A percentile compares a stretch with the other conserved stretches of the same genome.
Conservation (phyloP, 352 stramenopile genomes). For the Phytophthora nicotianae region DNA sequence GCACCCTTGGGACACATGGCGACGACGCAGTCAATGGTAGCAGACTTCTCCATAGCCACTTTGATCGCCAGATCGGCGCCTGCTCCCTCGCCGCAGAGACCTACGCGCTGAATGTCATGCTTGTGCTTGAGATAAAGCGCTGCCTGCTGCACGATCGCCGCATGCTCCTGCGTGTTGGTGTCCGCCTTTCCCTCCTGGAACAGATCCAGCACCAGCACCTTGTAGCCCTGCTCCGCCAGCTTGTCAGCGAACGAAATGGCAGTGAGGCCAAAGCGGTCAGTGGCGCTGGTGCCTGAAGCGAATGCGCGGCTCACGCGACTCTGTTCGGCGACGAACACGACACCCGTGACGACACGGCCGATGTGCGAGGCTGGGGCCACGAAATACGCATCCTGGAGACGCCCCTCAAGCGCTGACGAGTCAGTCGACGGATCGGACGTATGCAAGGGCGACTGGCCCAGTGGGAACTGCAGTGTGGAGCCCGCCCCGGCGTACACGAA, state of each 20-base stretch:
- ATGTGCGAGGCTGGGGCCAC: conserved; percentile 77
- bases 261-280: conserved; percentile 56
- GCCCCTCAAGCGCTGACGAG: conserved; percentile 1
- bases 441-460: conserved; percentile 28
- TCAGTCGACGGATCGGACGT: conserved; percentile 3
- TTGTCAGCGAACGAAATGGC: conserved; percentile 85
- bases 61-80: conserved; percentile 75
- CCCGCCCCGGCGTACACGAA: conserved; percentile 59
- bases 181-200: conserved; percentile 35
- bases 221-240: conserved; percentile 88
- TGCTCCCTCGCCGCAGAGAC: conserved; percentile 65
- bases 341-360: conserved; percentile 81
- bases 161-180: conserved; percentile 29
- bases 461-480: conserved; percentile 49
- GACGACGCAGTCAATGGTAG: conserved; percentile 65
- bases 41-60: conserved; percentile 50
- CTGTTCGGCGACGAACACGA: conserved; percentile 72
- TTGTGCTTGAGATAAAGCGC: conserved; percentile 65
- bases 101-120: conserved; percentile 79
- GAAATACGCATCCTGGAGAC: conserved; percentile 64
- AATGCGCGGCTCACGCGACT: conserved; percentile 41
- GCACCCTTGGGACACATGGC: conserved; percentile 73
- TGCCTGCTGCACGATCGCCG: conserved; percentile 49
- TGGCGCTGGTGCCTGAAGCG: conserved; percentile 9
- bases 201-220: conserved; percentile 77